Base-by-base conservation (phyloP, 768 basidiomycete species). In the Pisolithus tinctorius region DNA sequence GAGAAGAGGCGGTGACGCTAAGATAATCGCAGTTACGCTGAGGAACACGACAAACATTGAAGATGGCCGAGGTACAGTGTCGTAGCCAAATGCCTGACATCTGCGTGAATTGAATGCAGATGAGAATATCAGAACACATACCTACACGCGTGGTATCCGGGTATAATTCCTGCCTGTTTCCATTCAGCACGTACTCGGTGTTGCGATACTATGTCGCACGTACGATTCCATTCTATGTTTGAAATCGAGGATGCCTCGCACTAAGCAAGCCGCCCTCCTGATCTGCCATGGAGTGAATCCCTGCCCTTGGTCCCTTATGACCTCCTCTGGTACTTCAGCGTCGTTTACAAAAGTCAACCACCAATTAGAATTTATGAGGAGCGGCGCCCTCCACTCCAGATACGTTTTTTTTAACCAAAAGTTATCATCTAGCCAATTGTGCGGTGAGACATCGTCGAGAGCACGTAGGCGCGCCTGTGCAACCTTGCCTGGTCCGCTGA, bases 381-480 rank as follows among this genome's bases (percentile, higher is more conserved):
- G 71, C 0, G 94, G 93, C 0, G 81, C 80, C 30, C 94, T 79
- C 83, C 85, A 91, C 68, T 89, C 86, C 45, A 88, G 82, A 66
- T 98, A 98, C 1, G 90, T 83, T 59, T 86, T 86, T 59, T 86
- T 82, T 52, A 82, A 70, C 95, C 94, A 97, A 58, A 95, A 84
- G 50, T 88, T 92, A 64, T 97, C 93, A 56, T 94, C 81, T 10
- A 98, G 78, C 94, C 94, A 98, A 63, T 95, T 96, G 65, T 84
- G 74, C 0, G 92, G 90, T 6, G 93, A 93, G 1, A 74, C 70
- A 57, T 76, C 81, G 70, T 95, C 93, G 47, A 96, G 77, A 29
- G 88, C 92, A 84, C 66, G 45, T 14, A 48, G 54, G 37, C 64
- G 60, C 0, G 60, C 51, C 48, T 65, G 63, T 16, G 64, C 63